Percentiles rank a stretch among this genome's conserved stretches.
Conservation (phyloP, 2,329 filamentous ascomycete genomes). For the Sodiomyces alkalinus region DNA sequence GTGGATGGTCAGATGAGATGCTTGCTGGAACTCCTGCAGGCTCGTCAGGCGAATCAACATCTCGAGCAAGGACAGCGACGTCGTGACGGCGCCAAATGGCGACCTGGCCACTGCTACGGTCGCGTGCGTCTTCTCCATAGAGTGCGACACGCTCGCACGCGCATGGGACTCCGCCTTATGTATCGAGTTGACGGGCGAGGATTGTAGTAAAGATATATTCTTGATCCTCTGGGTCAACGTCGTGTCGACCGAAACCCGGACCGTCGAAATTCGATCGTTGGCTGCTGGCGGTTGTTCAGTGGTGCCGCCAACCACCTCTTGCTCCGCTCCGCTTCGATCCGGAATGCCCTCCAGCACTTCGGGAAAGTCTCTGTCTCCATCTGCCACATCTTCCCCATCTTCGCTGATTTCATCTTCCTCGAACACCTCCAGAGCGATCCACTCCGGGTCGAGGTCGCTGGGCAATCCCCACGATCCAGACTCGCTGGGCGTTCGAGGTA, state of each 20-base stretch:
- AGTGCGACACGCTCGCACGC: conserved; percentile 3
- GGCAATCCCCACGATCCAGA: conserved; percentile 42
- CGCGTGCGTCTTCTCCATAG: too few relatives aligned
- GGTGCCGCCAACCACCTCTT: too few relatives aligned
- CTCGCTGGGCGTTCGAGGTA: neutral
- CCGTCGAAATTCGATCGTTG: conserved; percentile 3
- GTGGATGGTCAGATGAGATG: conserved; percentile 74
- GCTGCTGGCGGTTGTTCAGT: neutral
- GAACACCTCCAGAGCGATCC: conserved; percentile 82
- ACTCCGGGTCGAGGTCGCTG: conserved; percentile 68
- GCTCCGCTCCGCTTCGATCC: too few relatives aligned
- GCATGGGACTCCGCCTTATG: too few relatives aligned
- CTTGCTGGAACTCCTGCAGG: conserved; percentile 83
- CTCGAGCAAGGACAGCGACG: conserved; percentile 62
- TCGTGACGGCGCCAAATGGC: conserved; percentile 35
- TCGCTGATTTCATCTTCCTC: conserved; percentile 41
- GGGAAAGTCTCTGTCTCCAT: neutral
- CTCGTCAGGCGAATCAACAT: conserved; percentile 76
- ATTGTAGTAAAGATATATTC: conserved; percentile 21
- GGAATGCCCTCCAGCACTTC: neutral
- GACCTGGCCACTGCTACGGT: conserved; percentile 26
- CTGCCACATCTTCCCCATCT: conserved; percentile 15
- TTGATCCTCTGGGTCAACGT: conserved; percentile 24
- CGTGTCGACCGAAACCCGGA: conserved; percentile 18
- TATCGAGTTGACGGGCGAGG: conserved; percentile 4